These are phyloP conservation scores for Dendrobium officinale DNA, from an alignment of 106 monocot species.

Conservation along the genomic window DNA sequence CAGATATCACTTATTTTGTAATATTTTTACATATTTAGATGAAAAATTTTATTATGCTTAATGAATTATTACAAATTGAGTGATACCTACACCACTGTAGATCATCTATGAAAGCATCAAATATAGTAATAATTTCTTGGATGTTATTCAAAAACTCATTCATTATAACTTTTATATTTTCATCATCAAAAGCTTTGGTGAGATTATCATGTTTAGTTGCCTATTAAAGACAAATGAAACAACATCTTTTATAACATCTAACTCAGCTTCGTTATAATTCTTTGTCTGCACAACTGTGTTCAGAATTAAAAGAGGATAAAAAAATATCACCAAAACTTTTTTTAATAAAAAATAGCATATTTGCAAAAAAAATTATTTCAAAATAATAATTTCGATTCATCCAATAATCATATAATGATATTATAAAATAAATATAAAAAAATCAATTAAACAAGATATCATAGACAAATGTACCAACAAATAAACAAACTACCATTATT, in stretches of 20 bases:
- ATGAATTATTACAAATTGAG: not conserved
- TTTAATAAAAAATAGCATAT: not conserved
- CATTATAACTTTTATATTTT: conserved; percentile 92
- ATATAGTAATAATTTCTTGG: conserved; percentile 76
- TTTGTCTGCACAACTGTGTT: conserved; percentile 80
- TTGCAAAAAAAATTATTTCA: not conserved
- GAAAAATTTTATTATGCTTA: not conserved
- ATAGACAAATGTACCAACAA: not conserved
- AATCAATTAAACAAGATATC: not conserved
- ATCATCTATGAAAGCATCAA: conserved; percentile 89
- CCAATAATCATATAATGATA: not conserved
- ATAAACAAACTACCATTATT: not conserved
- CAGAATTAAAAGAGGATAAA: conserved; percentile 2
- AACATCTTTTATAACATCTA: conserved; percentile 95
- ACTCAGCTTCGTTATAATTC: conserved; percentile 94
- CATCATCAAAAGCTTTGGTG: conserved; percentile 80
- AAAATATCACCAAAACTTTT: not conserved
- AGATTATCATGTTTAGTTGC: conserved; percentile 91
- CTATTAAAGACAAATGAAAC: conserved; percentile 90
- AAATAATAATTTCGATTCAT: not conserved
- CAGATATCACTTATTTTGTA: conserved; percentile 29
- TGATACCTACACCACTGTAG: conserved; percentile 80
- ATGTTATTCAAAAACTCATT: conserved; percentile 84
- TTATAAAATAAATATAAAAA: not conserved
- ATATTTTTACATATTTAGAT: no score